Base-by-base conservation (phyloP, 1,139 yeast genomes). In the Yamadazyma triangularis region DNA sequence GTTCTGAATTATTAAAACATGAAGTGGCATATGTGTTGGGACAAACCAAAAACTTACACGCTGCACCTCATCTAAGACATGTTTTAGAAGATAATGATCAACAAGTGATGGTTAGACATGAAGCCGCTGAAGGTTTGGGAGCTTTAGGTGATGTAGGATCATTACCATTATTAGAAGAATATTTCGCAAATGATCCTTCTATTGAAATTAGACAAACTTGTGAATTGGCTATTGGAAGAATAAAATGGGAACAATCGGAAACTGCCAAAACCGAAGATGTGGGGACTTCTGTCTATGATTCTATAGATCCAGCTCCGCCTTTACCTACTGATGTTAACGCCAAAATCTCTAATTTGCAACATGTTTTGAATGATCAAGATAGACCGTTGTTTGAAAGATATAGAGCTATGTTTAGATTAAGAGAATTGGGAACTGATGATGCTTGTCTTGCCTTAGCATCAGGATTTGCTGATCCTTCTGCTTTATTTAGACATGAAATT, bases 11-110 rank as follows among this genome's bases (percentile, higher is more conserved):
- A 33, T 71, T 93, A 53, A 93, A 93, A 64, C 99, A 93, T 55
- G 99, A 93, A 60, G 94, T 91, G 33, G 98, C 98, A 5, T 93
- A 93, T 50, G 97, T 91, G n/a, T 67, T 93, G 41, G 99, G 99
- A 26, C 99, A 93, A 60, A 88, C 96, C 31, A 79, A 83, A 51
- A 89, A 89, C 60, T 54, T 79, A 44, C 60, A 74, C 33, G 89
- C 96, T 34, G 85, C 93, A 33, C 79, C 82, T 27, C 71, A 77
- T 34, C 71, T 93, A 41, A 74, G 87, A 54, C 67, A 70, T n/a
- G 94, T 86, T 22, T 71, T 91, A 46, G 60, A 64, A 35, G 81
- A 83, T 53, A 50, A 66, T 29, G 62, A 65, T 36, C 97, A 93
- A 62, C 91, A 83, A 54, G 70, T 85, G 37, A 93, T 93, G 97